Conservation (phyloP, 176 grass and related monocot genomes). For the Phoenix dactylifera region DNA sequence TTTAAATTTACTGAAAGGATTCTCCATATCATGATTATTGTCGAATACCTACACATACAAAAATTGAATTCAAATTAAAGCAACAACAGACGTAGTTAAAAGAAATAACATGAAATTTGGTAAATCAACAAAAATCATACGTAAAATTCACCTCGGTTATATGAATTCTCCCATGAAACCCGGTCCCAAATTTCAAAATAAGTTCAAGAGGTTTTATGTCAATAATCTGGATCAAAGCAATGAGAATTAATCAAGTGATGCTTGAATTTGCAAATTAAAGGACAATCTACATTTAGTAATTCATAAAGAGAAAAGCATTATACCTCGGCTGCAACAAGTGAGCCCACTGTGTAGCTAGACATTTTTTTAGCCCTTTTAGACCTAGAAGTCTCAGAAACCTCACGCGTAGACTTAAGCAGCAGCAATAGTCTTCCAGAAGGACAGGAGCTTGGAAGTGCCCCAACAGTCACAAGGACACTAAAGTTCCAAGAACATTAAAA, state of each 20-base stretch:
- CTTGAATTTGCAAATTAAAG: too few relatives aligned
- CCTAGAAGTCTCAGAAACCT: slow-evolving; percentile 28
- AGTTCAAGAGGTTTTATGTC: slow-evolving; percentile 84
- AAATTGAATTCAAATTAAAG: neutral
- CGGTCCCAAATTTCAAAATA: slow-evolving; percentile 56
- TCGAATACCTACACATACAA: slow-evolving; percentile 44
- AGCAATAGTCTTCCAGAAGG: slow-evolving; percentile 71
- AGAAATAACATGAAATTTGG: too few relatives aligned
- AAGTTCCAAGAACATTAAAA: slow-evolving; percentile 16
- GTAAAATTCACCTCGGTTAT: slow-evolving; percentile 64
- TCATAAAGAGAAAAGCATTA: slow-evolving; percentile 9
- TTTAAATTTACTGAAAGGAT: slow-evolving; percentile 59
- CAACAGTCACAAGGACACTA: slow-evolving; percentile 68
- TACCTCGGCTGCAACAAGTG: slow-evolving; percentile 83
- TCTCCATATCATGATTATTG: slow-evolving; percentile 34
- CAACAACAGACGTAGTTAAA: too few relatives aligned
- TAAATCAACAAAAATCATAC: too few relatives aligned
- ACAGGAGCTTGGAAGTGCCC: slow-evolving; percentile 44
- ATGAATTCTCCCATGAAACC: slow-evolving; percentile 72
- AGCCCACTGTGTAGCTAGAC: slow-evolving; percentile 52
- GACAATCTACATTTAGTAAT: too few relatives aligned
- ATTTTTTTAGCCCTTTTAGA: slow-evolving; percentile 66
- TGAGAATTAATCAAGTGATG: slow-evolving; percentile 7
- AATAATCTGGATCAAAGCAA: slow-evolving; percentile 40
- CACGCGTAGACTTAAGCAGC: slow-evolving; percentile 42